These are phyloP conservation scores for Volutella citrinella DNA, from an alignment of 2,329 filamentous ascomycete genomes.

Conservation along the genomic window DNA sequence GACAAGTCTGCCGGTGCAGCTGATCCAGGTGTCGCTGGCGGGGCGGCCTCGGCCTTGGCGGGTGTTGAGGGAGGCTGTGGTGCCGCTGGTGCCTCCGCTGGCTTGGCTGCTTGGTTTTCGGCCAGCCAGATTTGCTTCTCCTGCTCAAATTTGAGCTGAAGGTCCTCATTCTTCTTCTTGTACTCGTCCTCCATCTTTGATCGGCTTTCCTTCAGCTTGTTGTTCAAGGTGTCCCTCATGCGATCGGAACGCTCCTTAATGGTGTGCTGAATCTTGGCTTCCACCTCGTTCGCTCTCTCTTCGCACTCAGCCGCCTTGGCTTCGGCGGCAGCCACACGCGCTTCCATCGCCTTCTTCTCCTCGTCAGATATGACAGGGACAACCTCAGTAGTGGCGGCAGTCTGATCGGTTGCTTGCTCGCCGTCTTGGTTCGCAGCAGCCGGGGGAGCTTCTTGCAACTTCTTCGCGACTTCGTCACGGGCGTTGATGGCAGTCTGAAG, in stretches of 20 bases:
- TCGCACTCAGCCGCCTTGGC: conserved; percentile 63
- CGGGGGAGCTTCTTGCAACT: conserved; percentile 27
- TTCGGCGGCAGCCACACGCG: conserved; percentile 58
- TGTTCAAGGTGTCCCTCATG: conserved; percentile 67
- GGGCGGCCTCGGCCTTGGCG: conserved; percentile 33
- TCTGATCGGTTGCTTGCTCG: conserved; percentile 10
- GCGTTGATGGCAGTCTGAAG: conserved; percentile 61
- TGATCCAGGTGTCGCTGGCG: conserved; percentile 35
- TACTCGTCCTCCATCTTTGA: conserved; percentile 49
- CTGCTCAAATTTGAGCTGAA: conserved; percentile 58
- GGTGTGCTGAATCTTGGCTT: conserved; percentile 57
- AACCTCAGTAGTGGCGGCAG: conserved; percentile 15
- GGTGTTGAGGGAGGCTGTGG: conserved; percentile 35
- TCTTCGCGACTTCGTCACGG: conserved; percentile 56
- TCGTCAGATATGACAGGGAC: conserved; percentile 44
- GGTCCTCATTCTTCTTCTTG: conserved; percentile 52
- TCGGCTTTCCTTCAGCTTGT: conserved; percentile 67
- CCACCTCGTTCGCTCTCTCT: conserved; percentile 60
- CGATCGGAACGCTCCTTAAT: conserved; percentile 65
- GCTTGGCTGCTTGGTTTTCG: conserved; percentile 40
- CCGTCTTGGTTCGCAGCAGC: not conserved
- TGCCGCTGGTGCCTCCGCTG: conserved; percentile 16
- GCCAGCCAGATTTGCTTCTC: conserved; percentile 61
- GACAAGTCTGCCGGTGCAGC: conserved; percentile 39
- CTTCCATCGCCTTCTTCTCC: conserved; percentile 60